phyloP scores from a whole-genome alignment of 495 filamentous ascomycete genomes.

The Entonaema liquescens region DNA sequence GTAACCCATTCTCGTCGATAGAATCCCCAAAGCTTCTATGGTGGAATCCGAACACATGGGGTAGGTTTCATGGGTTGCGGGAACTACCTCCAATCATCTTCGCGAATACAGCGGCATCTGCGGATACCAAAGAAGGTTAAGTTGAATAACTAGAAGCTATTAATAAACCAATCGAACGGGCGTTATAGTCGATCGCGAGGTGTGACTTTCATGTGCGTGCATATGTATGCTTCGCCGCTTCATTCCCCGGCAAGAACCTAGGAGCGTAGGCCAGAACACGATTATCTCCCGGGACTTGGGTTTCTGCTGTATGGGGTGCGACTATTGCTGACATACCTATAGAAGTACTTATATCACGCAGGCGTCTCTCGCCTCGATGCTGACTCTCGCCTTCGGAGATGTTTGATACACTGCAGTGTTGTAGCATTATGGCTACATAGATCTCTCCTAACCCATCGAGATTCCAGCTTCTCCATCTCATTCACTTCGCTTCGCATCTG shows the following conservation, averaged over 20 bases:
- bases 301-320: not conserved
- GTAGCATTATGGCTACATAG: not conserved
- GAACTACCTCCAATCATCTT: conserved; percentile 1
- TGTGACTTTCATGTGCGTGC: not conserved
- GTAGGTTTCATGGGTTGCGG: not conserved
- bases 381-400: not conserved
- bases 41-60: not conserved
- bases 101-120: not conserved
- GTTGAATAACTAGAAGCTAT: not conserved
- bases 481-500: not conserved
- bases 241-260: not conserved
- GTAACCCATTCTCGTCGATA: not conserved
- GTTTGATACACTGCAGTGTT: not conserved
- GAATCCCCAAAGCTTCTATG: not conserved
- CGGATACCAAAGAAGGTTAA: not conserved
- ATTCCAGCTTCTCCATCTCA: not conserved
- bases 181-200: not conserved
- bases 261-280: not conserved
- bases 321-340: conserved; percentile 4
- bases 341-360: not conserved
- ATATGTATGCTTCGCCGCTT: conserved; percentile 7
- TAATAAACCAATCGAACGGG: conserved; percentile 5
- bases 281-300: not conserved
- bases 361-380: not conserved
- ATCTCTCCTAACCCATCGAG: not conserved